A percentile compares a stretch with the other conserved stretches of the same genome.
Evolutionary conservation across 2,329 filamentous ascomycete species (phyloP).

Genomic region (Coleophoma cylindrospora): DNA sequence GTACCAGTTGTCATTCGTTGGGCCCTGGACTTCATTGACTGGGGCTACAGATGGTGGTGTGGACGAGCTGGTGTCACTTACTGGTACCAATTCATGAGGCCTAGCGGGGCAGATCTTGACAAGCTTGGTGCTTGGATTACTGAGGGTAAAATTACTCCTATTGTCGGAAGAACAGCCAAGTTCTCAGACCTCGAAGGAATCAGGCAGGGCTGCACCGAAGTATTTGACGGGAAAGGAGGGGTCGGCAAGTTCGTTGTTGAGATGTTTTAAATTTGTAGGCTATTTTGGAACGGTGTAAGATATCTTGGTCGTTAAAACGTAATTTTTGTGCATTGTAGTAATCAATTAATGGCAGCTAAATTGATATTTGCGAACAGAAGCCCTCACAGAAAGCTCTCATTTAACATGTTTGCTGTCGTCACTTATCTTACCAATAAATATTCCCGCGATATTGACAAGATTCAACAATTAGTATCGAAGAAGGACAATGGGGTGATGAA

Average conservation of each 20-base stretch:
- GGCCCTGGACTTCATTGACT: constrained; percentile 28
- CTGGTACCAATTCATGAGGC: constrained; percentile 29
- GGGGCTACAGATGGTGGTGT: constrained; percentile 23
- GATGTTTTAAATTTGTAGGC: constrained; percentile 9
- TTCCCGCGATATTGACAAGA: too few species aligned
- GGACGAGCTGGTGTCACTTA: constrained; percentile 31
- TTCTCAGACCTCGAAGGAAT: constrained; percentile 31
- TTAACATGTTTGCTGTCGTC: too few species aligned
- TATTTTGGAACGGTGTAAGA: background rate
- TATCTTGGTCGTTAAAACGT: too few species aligned
- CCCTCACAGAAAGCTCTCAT: too few species aligned
- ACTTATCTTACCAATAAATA: too few species aligned
- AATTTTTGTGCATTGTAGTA: too few species aligned
- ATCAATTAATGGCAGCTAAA: too few species aligned
- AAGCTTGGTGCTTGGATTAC: constrained; percentile 22
- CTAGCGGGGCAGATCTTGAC: constrained; percentile 28
- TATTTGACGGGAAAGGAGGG: constrained; percentile 33
- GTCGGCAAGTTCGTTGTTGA: constrained; percentile 36
- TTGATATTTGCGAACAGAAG: too few species aligned
- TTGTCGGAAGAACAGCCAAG: constrained; percentile 28
- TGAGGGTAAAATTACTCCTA: constrained; percentile 25
- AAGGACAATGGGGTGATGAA: too few species aligned
- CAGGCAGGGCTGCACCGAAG: constrained; percentile 29
- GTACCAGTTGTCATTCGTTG: constrained; percentile 20
- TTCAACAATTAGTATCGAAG: too few species aligned